phyloP scores from a whole-genome alignment of 2,329 filamentous ascomycete species.

The Cercospora berteroae region DNA sequence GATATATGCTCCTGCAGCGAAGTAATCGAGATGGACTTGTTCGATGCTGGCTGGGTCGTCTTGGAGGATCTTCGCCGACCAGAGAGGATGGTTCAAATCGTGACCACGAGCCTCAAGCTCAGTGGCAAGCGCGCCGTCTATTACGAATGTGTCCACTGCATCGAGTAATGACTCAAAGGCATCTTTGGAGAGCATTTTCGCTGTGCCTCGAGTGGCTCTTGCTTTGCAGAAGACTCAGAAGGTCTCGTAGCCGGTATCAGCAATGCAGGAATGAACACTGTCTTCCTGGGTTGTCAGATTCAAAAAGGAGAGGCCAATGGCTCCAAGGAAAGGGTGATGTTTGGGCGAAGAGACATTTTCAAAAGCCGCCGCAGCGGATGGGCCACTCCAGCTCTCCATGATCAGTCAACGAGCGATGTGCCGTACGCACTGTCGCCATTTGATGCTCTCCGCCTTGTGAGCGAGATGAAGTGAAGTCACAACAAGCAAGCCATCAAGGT shows the following conservation, averaged over 20 bases:
- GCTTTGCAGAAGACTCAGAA: background rate
- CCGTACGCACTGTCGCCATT: background rate
- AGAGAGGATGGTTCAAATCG: constrained; percentile 45
- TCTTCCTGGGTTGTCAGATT: background rate
- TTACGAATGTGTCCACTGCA: constrained; percentile 36
- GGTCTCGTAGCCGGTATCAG: background rate
- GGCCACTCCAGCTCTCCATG: background rate
- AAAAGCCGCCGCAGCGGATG: background rate
- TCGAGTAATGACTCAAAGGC: constrained; percentile 29
- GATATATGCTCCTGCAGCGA: constrained; percentile 45
- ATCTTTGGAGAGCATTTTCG: constrained; percentile 27
- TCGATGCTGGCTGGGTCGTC: constrained; percentile 44
- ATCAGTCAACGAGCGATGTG: background rate
- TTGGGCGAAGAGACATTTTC: background rate
- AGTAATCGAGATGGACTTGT: constrained; percentile 48
- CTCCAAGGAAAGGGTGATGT: background rate
- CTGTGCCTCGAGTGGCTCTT: background rate
- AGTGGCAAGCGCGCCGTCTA: constrained; percentile 51
- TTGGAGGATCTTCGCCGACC: constrained; percentile 46
- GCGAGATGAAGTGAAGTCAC: constrained; percentile 6
- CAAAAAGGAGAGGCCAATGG: background rate
- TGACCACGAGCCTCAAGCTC: constrained; percentile 47
- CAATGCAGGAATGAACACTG: background rate
- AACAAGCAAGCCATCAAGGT: constrained; percentile 7
- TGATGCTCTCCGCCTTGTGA: background rate